These are phyloP conservation scores for Botrytis porri DNA, from an alignment of 2,329 filamentous ascomycete species.

Conservation along the genomic window DNA sequence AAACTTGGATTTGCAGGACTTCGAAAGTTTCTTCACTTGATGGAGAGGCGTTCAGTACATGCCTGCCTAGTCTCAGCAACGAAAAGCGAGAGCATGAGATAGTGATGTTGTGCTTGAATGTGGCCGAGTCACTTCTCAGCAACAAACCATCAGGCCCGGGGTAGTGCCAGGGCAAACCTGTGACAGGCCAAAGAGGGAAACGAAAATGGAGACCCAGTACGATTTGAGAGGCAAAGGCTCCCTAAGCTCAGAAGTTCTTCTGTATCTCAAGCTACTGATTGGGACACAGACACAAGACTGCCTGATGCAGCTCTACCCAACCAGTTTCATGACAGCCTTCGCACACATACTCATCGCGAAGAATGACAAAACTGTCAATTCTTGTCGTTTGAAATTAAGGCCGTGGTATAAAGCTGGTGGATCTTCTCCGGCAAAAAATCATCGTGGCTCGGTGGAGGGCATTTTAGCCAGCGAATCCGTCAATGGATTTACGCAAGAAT, in stretches of 20 bases:
- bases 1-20: not conserved
- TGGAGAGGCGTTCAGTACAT: not conserved
- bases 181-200: too few relatives aligned
- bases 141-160: not conserved
- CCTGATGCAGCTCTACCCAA: not conserved
- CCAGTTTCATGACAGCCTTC: not conserved
- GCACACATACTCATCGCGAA: not conserved
- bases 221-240: not conserved
- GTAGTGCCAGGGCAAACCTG: not conserved
- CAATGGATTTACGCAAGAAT: not conserved
- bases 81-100: not conserved
- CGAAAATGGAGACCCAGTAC: not conserved
- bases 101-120: not conserved
- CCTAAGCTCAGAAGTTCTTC: not conserved
- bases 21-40: not conserved
- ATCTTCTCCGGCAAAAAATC: not conserved
- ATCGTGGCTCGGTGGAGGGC: not conserved
- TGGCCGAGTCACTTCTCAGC: not conserved
- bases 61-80: not conserved
- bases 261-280: not conserved
- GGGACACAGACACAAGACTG: not conserved
- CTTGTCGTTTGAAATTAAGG: not conserved
- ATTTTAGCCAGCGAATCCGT: not conserved
- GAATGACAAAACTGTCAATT: not conserved
- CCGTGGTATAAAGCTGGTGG: not conserved